Conservation (phyloP, 352 stramenopile species). For the Pythium myriotylum region DNA sequence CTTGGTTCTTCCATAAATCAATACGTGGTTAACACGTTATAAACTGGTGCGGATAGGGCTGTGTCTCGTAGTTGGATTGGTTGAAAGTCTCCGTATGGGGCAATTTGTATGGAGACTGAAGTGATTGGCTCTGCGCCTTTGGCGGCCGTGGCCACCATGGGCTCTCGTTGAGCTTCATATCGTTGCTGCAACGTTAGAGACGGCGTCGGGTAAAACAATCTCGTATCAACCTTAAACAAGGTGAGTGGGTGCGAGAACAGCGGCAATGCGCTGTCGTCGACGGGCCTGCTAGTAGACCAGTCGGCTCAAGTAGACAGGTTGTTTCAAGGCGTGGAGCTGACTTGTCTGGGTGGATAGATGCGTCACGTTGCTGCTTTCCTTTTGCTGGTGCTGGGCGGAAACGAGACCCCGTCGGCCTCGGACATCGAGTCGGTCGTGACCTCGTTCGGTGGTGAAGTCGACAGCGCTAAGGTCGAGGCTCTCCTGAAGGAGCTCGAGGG, state of each 20-base stretch:
- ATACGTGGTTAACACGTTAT: not conserved
- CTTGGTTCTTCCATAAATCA: conserved; percentile 11
- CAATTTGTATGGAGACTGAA: conserved; percentile 58
- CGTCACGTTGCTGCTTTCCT: conserved; percentile 93
- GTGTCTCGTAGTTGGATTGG: conserved; percentile 15
- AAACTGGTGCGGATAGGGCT: conserved; percentile 8
- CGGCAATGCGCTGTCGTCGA: not conserved
- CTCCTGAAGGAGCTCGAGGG: conserved; percentile 88
- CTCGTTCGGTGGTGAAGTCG: conserved; percentile 80
- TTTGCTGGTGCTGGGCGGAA: conserved; percentile 86
- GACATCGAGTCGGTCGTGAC: conserved; percentile 87
- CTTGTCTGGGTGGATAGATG: conserved; percentile 53
- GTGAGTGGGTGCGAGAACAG: conserved; percentile 37
- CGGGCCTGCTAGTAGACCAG: too few species aligned
- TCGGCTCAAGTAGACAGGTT: too few species aligned
- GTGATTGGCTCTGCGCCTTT: conserved; percentile 86
- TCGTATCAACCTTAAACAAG: conserved; percentile 91
- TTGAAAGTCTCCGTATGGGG: conserved; percentile 36
- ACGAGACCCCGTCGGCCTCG: conserved; percentile 67
- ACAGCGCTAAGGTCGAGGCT: conserved; percentile 77
- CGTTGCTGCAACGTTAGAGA: conserved; percentile 55
- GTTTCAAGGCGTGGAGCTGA: not conserved
- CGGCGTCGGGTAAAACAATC: conserved; percentile 75
- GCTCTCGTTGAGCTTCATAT: conserved; percentile 28
- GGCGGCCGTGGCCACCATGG: conserved; percentile 22